Percentiles rank a stretch among this genome's conserved stretches.
phyloP scores from a whole-genome alignment of 148 eudicot genomes.

The Agrostemma githago region DNA sequence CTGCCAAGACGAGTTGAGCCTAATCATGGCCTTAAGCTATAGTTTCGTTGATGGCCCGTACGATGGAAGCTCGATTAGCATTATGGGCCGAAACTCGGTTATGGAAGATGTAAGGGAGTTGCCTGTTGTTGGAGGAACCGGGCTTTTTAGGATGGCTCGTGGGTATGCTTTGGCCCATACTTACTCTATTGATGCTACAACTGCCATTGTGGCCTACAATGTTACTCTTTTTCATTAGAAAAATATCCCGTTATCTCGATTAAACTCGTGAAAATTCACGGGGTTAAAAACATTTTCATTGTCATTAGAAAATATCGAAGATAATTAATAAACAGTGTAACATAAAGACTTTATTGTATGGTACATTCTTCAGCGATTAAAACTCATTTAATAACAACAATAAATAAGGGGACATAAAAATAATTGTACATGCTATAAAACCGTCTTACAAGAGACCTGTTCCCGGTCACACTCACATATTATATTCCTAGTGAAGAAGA shows the following conservation, averaged over 20 bases:
- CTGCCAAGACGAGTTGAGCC: constrained; percentile 26
- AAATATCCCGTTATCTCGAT: neutral
- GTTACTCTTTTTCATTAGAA: constrained; percentile 34
- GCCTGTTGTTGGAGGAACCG: constrained; percentile 63
- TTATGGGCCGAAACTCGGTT: constrained; percentile 43
- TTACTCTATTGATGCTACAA: constrained; percentile 16
- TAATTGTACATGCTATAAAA: too few species aligned
- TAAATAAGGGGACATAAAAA: too few species aligned
- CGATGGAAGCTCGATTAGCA: constrained; percentile 52
- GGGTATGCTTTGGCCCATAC: constrained; percentile 40
- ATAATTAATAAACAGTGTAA: too few species aligned
- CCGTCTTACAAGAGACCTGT: too few species aligned
- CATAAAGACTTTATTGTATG: too few species aligned
- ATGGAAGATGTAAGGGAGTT: constrained; percentile 42
- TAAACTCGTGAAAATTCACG: too few species aligned
- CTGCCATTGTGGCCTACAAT: constrained; percentile 48
- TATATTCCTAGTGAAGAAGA: constrained; percentile 23
- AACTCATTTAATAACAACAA: too few species aligned
- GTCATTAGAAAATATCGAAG: too few species aligned
- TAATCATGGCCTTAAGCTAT: constrained; percentile 45
- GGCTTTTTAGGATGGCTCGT: constrained; percentile 50
- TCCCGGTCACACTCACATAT: neutral
- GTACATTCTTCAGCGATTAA: too few species aligned
- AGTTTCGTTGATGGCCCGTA: constrained; percentile 40
- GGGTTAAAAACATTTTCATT: too few species aligned